Conservation (phyloP, 83 land plant genomes). For the Thuja plicata region DNA sequence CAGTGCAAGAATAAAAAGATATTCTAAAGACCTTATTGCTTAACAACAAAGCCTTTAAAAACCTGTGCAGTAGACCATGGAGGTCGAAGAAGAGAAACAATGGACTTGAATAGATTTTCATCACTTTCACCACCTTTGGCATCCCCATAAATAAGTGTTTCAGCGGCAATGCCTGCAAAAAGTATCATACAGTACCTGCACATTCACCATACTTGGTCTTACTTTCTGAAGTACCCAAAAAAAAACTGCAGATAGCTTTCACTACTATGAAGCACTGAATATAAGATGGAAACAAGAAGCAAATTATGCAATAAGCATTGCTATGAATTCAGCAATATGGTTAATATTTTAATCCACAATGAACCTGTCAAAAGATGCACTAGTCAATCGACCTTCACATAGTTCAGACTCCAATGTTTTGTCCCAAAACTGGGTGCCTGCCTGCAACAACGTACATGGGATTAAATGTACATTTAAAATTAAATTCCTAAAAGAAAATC, state of each 20-base stretch:
- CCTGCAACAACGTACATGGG: constrained; percentile 40
- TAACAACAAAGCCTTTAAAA: constrained; percentile 20
- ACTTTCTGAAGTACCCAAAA: not conserved
- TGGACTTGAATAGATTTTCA: constrained; percentile 78
- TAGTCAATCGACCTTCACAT: constrained; percentile 57
- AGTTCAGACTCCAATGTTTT: constrained; percentile 74
- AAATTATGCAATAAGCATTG: not conserved
- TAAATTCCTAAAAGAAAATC: not conserved
- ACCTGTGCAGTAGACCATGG: constrained; percentile 72
- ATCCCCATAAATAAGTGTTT: constrained; percentile 91
- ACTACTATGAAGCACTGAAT: not conserved
- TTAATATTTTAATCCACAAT: not conserved
- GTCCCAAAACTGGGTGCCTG: constrained; percentile 99
- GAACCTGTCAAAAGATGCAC: constrained; percentile 80
- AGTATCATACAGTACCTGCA: constrained; percentile 87
- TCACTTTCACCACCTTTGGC: constrained; percentile 97
- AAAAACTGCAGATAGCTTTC: not conserved
- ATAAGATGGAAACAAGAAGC: not conserved
- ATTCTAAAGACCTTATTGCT: constrained; percentile 9
- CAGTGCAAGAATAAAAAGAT: not conserved
- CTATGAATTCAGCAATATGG: not conserved
- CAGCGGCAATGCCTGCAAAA: constrained; percentile 97
- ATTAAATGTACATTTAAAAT: constrained; percentile 10
- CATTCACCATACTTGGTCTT: constrained; percentile 9
- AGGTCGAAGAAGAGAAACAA: constrained; percentile 69